phyloP scores from a whole-genome alignment of 2,329 filamentous ascomycete genomes.

The Huntiella savannae region DNA sequence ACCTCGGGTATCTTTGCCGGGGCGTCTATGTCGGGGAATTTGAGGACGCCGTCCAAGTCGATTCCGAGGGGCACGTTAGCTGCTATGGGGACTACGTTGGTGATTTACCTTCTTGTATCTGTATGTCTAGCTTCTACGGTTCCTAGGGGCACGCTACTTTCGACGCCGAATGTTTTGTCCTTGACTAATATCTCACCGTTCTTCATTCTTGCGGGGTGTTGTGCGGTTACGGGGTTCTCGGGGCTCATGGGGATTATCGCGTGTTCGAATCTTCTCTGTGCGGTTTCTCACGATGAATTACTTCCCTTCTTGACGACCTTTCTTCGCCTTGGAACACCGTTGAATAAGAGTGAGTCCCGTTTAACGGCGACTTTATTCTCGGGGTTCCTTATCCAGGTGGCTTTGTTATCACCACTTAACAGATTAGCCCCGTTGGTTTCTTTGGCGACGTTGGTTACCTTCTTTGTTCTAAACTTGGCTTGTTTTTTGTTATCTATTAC shows the following conservation, averaged over 20 bases:
- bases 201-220: constrained; percentile 62
- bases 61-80: constrained; percentile 73
- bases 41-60: constrained; percentile 58
- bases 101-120: constrained; percentile 41
- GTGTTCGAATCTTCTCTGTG: constrained; percentile 68
- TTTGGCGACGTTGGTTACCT: constrained; percentile 88
- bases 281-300: constrained; percentile 59
- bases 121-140: constrained; percentile 61
- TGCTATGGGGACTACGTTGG: constrained; percentile 57
- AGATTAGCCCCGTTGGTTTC: constrained; percentile 79
- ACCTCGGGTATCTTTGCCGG: constrained; percentile 45
- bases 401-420: constrained; percentile 68
- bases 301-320: constrained; percentile 60
- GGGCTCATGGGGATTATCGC: constrained; percentile 75
- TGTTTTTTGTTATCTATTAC: constrained; percentile 75
- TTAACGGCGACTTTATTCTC: constrained; percentile 51
- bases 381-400: constrained; percentile 55
- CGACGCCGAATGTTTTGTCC: constrained; percentile 62
- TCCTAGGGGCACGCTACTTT: constrained; percentile 53
- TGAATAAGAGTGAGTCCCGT: neutral
- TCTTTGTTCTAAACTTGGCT: constrained; percentile 71
- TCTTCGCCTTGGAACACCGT: constrained; percentile 25
- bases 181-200: constrained; percentile 58
- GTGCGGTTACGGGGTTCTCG: constrained; percentile 68
- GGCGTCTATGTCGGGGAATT: constrained; percentile 77